A percentile compares a stretch with the other conserved stretches of the same genome.
Conservation (phyloP, 2,329 filamentous ascomycete species). For the Penicillium crustosum region DNA sequence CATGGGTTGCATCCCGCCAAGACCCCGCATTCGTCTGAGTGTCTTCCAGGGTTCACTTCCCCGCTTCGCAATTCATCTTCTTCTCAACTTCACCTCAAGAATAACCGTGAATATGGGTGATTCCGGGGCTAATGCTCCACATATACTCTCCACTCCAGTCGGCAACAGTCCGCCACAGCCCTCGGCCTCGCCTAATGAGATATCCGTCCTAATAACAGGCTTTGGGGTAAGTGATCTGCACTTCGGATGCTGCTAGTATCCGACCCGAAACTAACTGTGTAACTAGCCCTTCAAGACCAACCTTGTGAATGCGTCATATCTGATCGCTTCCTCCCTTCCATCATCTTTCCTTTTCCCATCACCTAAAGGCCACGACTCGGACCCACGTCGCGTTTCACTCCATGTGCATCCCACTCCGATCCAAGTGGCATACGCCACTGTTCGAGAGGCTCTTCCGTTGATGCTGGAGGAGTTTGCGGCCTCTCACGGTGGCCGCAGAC, state of each 20-base stretch:
- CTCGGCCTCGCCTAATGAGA: constrained; percentile 25
- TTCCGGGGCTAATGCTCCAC: constrained; percentile 24
- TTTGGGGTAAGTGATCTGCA: constrained; percentile 36
- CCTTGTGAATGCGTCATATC: constrained; percentile 75
- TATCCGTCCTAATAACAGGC: constrained; percentile 39
- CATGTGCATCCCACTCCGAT: constrained; percentile 64
- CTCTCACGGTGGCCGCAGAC: constrained; percentile 42
- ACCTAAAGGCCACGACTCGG: constrained; percentile 16
- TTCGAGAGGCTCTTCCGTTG: constrained; percentile 62
- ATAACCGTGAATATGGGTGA: constrained; percentile 36
- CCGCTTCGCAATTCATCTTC: neutral
- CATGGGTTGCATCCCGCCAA: constrained; percentile 9
- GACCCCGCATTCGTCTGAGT: constrained; percentile 20
- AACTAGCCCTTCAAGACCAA: constrained; percentile 72
- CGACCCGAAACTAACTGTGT: constrained; percentile 12
- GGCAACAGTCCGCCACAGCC: constrained; percentile 17
- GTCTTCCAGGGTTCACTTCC: constrained; percentile 2
- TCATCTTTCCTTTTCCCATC: constrained; percentile 55
- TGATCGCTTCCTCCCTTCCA: constrained; percentile 71
- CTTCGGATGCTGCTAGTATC: constrained; percentile 6
- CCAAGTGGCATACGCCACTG: constrained; percentile 67
- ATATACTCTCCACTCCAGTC: constrained; percentile 15
- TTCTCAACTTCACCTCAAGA: constrained; percentile 5
- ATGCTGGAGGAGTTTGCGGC: constrained; percentile 56
- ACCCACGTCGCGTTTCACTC: constrained; percentile 38